These are phyloP conservation scores for Tausonia pullulans DNA, from an alignment of 1,284 basidiomycete species.

Conservation along the genomic window DNA sequence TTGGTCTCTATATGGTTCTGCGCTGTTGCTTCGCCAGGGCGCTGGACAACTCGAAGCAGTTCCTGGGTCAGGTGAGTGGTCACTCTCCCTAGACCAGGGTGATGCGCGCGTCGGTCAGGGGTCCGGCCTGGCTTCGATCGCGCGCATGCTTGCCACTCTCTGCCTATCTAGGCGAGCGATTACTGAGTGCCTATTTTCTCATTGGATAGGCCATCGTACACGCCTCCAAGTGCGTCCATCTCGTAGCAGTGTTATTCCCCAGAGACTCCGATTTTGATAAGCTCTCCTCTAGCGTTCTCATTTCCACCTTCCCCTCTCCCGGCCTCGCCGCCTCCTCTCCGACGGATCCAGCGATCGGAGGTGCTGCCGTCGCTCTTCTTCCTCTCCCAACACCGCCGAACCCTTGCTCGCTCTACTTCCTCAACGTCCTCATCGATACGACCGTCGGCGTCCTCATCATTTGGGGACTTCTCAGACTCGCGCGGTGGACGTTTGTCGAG, in stretches of 20 bases:
- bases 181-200: no score
- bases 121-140: background rate
- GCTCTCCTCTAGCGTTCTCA: conserved; percentile 9
- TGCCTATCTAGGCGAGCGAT: no score
- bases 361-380: background rate
- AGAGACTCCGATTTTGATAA: background rate
- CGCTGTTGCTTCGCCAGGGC: background rate
- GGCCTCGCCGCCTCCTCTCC: background rate
- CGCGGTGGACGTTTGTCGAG: conserved; percentile 3
- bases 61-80: background rate
- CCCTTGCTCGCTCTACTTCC: conserved; percentile 15
- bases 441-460: conserved; percentile 15
- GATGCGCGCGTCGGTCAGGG: no score
- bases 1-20: background rate
- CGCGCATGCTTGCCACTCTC: background rate
- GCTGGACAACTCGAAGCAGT: conserved; percentile 7
- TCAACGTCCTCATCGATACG: conserved; percentile 14
- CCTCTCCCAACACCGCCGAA: background rate
- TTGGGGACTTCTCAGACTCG: conserved; percentile 2
- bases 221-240: background rate
- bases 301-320: conserved; percentile 10
- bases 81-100: no score
- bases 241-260: background rate
- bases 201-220: conserved; percentile 3
- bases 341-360: background rate